Evolutionary conservation across 2,329 filamentous ascomycete species (phyloP), one percentile per base, ranked within the genome.

Genomic region (Phoma sp.): DNA sequence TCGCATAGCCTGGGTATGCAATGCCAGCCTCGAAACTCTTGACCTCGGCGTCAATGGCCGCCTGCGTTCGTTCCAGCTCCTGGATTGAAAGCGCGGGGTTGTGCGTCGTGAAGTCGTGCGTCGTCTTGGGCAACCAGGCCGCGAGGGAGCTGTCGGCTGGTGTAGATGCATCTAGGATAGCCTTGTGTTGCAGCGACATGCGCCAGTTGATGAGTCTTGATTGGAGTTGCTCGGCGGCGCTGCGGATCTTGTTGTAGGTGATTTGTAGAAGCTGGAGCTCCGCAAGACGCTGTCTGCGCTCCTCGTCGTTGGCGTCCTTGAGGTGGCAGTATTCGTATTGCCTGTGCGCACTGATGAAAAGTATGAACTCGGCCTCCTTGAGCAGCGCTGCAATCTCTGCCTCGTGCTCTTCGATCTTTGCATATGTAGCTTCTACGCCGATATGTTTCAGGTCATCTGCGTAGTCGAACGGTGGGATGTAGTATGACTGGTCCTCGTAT

Each of bases 261-360:
- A 65, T 41, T 9, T 62, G 58, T 35, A 66, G 35, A 13, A 71
- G 38, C n/a, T 64, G 64, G 0, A 71, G 58, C 33, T 70, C 63
- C 12, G 59, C 55, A 1, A 61, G 50, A 12, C 57, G 65, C 17
- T 37, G 37, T 2, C 59, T 53, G 4, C 61, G 60, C 31, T 68
- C 66, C 13, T 67, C 63, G 1, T 64, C 52, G 25, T 58, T 51
- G 1, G 51, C 51, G 0, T 52, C 19, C 1, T 38, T 17, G 5
- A 50, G 36, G 43, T 64, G 62, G 43, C 65, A 70, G 48, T 64
- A 68, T 3, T 60, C 57, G 48, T 68, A 61, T 24, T 68, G 53
- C 29, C 63, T 63, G n/a, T 59, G 55, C 19, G 61, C 60, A 22
- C 61, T 60, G 15, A 64, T 13, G 25, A 48, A 51, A 2, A 66